phyloP scores from a whole-genome alignment of 192 early-diverging fungal species.

The Spinellus fusiger region DNA sequence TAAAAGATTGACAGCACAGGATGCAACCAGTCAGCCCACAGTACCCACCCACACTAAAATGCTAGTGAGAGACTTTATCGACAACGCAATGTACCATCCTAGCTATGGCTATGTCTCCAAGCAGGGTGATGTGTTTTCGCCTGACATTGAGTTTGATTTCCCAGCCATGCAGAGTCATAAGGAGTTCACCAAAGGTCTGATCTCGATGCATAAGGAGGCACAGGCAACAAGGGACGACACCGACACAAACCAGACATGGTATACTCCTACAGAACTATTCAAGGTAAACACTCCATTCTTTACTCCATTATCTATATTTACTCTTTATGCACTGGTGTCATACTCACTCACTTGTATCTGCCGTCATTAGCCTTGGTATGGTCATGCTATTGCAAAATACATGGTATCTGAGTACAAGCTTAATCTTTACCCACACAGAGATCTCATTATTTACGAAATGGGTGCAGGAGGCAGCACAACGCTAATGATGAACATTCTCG shows the following conservation, averaged over 20 bases:
- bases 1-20: constrained; percentile 40
- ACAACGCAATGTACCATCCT: constrained; percentile 92
- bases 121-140: constrained; percentile 77
- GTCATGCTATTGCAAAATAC: constrained; percentile 84
- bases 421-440: constrained; percentile 48
- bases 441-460: constrained; percentile 89
- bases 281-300: constrained; percentile 38
- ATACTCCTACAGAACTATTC: constrained; percentile 94
- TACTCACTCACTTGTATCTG: too few species aligned
- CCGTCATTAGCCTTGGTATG: constrained; percentile 91
- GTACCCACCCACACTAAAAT: constrained; percentile 58
- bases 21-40: constrained; percentile 19
- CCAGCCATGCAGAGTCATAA: constrained; percentile 53
- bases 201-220: constrained; percentile 65
- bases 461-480: constrained; percentile 96
- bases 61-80: constrained; percentile 87
- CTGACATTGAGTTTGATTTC: constrained; percentile 54
- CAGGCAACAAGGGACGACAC: constrained; percentile 58
- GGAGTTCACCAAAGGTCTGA: constrained; percentile 65
- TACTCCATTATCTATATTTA: background rate
- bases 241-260: constrained; percentile 78
- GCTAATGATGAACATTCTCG: constrained; percentile 87
- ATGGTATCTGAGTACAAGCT: constrained; percentile 75
- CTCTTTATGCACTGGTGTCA: background rate
- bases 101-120: constrained; percentile 95